phyloP scores from a whole-genome alignment of 2,329 filamentous ascomycete genomes.

The Fusarium penzigii region DNA sequence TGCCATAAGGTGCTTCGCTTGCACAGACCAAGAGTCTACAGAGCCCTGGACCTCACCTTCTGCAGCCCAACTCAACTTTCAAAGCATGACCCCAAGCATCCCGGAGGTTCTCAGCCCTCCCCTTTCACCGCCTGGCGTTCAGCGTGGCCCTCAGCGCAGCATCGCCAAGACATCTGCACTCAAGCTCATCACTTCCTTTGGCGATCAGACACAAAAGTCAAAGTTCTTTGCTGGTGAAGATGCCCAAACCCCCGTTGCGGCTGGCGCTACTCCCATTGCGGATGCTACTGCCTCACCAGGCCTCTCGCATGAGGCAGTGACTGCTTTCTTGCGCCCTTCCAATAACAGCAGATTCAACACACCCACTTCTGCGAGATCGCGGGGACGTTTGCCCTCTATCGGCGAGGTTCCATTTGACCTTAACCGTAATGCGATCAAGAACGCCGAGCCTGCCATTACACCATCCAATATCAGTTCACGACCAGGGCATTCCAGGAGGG shows the following conservation, averaged over 20 bases:
- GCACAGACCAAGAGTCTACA: constrained; percentile 79
- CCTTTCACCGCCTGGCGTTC: constrained; percentile 70
- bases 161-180: constrained; percentile 80
- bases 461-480: constrained; percentile 28
- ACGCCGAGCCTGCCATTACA: constrained; percentile 22
- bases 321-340: constrained; percentile 67
- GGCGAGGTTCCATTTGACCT: constrained; percentile 55
- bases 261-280: constrained; percentile 85
- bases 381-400: constrained; percentile 74
- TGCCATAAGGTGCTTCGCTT: constrained; percentile 91
- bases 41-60: constrained; percentile 89
- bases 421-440: constrained; percentile 32
- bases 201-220: constrained; percentile 60
- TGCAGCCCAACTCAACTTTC: constrained; percentile 62
- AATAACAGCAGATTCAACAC: constrained; percentile 70
- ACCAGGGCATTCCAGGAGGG: constrained; percentile 37
- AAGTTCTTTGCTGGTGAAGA: constrained; percentile 64
- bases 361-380: constrained; percentile 62
- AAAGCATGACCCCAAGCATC: constrained; percentile 55
- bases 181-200: constrained; percentile 91
- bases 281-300: constrained; percentile 68
- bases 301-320: constrained; percentile 58
- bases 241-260: constrained; percentile 73
- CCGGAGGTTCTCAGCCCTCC: constrained; percentile 68
- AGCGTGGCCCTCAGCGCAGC: constrained; percentile 59